Evolutionary conservation across 2,329 filamentous ascomycete genomes (phyloP).

Genomic region (Penicillium sp.): DNA sequence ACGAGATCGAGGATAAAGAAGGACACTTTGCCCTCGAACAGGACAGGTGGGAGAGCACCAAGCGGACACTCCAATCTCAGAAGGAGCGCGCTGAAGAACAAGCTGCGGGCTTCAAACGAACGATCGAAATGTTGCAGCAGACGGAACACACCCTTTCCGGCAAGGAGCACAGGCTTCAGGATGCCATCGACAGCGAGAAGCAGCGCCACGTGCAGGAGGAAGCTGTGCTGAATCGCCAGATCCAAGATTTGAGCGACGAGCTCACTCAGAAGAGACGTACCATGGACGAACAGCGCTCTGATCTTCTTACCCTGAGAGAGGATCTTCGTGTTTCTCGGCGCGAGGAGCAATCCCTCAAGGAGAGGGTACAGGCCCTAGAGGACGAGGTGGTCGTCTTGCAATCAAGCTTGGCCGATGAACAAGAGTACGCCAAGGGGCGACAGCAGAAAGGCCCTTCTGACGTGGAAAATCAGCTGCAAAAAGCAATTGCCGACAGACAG

Average conservation of each 20-base stretch:
- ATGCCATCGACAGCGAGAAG: constrained; percentile 67
- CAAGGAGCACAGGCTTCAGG: constrained; percentile 66
- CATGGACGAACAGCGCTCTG: constrained; percentile 63
- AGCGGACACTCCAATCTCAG: constrained; percentile 63
- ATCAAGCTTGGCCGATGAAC: constrained; percentile 62
- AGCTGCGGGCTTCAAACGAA: constrained; percentile 65
- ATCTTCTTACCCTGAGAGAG: constrained; percentile 65
- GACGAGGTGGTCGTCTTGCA: constrained; percentile 76
- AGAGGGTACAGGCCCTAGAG: constrained; percentile 67
- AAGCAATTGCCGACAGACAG: constrained; percentile 60
- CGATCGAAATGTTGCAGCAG: constrained; percentile 68
- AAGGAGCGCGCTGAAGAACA: constrained; percentile 66
- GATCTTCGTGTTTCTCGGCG: constrained; percentile 68
- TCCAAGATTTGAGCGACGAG: constrained; percentile 70
- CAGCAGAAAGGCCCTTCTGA: constrained; percentile 60
- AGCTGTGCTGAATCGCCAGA: constrained; percentile 66
- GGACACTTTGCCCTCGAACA: constrained; percentile 68
- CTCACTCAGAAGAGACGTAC: constrained; percentile 65
- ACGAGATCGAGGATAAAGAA: constrained; percentile 67
- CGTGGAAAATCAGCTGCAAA: constrained; percentile 57
- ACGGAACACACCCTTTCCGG: constrained; percentile 65
- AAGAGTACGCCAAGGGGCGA: constrained; percentile 58
- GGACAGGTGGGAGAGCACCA: constrained; percentile 70
- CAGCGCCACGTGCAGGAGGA: constrained; percentile 72
- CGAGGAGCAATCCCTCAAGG: constrained; percentile 60